These are phyloP conservation scores for Leishmania martiniquensis DNA, from an alignment of 208 protist genomes.

Conservation along the genomic window DNA sequence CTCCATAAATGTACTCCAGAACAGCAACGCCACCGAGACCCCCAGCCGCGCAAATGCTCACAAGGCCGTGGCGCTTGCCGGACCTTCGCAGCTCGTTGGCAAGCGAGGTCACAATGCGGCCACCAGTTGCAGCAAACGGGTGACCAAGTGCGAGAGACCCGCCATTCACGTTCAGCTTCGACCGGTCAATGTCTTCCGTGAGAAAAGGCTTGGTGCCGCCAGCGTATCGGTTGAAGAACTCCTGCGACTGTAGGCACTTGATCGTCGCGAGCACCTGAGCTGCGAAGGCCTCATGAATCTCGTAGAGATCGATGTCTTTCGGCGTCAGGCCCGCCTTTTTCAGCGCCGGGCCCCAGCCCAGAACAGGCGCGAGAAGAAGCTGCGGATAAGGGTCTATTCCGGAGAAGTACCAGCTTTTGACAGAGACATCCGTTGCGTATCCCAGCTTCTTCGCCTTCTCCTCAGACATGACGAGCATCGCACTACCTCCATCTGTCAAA, in stretches of 20 bases:
- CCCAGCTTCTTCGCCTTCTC: conserved; percentile 78
- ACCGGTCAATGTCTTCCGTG: conserved; percentile 55
- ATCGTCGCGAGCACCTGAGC: conserved; percentile 87
- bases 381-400: conserved; percentile 90
- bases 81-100: conserved; percentile 81
- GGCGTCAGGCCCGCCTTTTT: conserved; percentile 69
- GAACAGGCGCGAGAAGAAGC: conserved; percentile 81
- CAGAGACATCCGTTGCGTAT: conserved; percentile 67
- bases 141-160: conserved; percentile 85
- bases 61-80: conserved; percentile 74
- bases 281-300: conserved; percentile 92
- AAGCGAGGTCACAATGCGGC: conserved; percentile 74
- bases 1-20: conserved; percentile 60
- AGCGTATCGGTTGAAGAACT: conserved; percentile 74
- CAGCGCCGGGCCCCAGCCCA: conserved; percentile 75
- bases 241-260: conserved; percentile 63
- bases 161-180: conserved; percentile 85
- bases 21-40: conserved; percentile 78
- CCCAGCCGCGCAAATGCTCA: conserved; percentile 91
- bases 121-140: conserved; percentile 89
- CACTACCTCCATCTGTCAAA: conserved; percentile 83
- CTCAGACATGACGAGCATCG: conserved; percentile 88
- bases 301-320: conserved; percentile 86
- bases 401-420: conserved; percentile 76
- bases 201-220: conserved; percentile 37